Percentiles rank a stretch among this genome's conserved stretches.
phyloP scores from a whole-genome alignment of 148 eudicot genomes.

The Cornus florida region DNA sequence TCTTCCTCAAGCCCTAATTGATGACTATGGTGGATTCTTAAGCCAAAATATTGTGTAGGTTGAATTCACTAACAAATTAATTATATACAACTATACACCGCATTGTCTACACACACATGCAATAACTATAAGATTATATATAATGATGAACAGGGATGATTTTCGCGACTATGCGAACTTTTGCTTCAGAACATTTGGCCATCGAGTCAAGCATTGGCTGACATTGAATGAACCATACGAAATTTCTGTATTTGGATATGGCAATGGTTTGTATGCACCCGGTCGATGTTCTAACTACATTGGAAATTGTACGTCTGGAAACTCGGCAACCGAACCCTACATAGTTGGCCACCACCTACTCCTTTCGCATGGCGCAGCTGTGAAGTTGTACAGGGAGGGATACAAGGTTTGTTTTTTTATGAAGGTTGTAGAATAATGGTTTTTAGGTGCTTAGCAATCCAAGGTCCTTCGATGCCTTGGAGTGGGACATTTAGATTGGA shows the following conservation, averaged over 20 bases:
- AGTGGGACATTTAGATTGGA: no score
- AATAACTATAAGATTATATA: background rate
- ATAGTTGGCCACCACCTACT: slow-evolving; percentile 37
- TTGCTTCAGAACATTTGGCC: slow-evolving; percentile 19
- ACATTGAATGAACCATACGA: slow-evolving; percentile 20
- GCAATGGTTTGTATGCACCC: background rate
- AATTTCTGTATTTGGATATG: slow-evolving; percentile 3
- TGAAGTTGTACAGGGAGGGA: slow-evolving; percentile 26
- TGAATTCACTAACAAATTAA: no score
- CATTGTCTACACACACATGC: background rate
- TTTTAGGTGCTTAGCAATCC: no score
- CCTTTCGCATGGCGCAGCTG: slow-evolving; percentile 43
- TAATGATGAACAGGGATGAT: slow-evolving; percentile 15
- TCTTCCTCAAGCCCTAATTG: no score
- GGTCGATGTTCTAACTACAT: slow-evolving; percentile 21
- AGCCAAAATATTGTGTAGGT: no score
- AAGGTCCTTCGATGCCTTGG: no score
- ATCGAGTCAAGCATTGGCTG: slow-evolving; percentile 17
- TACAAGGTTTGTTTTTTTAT: slow-evolving; percentile 31
- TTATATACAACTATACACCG: no score
- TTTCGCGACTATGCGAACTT: slow-evolving; percentile 11
- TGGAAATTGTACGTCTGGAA: slow-evolving; percentile 39
- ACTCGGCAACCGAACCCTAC: slow-evolving; percentile 58
- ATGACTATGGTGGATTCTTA: no score
- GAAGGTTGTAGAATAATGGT: background rate